Evolutionary conservation across 2,329 filamentous ascomycete genomes (phyloP), one percentile per base, ranked within the genome.

Genomic region (Tolypocladium sp.): DNA sequence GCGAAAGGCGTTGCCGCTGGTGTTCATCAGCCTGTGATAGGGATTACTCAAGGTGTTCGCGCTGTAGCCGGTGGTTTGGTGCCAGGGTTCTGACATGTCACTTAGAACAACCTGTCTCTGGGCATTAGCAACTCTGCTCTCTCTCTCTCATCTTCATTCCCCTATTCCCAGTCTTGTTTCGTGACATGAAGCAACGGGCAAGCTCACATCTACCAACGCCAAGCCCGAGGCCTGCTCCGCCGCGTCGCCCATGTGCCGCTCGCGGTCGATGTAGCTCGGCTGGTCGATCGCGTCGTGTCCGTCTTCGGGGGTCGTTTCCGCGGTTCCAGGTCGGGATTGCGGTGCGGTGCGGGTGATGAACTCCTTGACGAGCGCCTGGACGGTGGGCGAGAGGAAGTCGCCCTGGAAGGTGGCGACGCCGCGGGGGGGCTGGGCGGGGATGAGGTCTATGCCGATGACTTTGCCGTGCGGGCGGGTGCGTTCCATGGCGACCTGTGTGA

Each of bases 1-100:
- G 64, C 87, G 85, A 70, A 96, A 94, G 25, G 76, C 76, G 68
- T 91, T 89, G 59, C 94, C 94, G 76, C 90, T 96, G 67, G 93
- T 97, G 76, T 99, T 99, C 92, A 97, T 96, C 88, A 99, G 89
- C 94, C 94, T 99, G 82, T 77, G 74, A 86, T 95, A 94, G 64
- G 92, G 91, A 84, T 94, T 89, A 93, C 88, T 96, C 84, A 97
- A 83, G 80, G 87, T 96, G 79, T 85, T 91, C 79, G 89, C 88
- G 79, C 85, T 88, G 79, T 90, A 92, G 70, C 88, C 88, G 69
- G 82, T 81, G 57, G 84, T 89, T 79, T 90, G 89, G 68, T 86
- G 81, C 92, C 92, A 97, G 88, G 94, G 92, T 82, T 82, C 93
- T 85, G 87, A 99, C 94, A 99, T 99, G 83, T 99, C 94, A 85